phyloP scores from a whole-genome alignment of 192 early-diverging fungal species.

The Jimgerdemannia flammicorona region DNA sequence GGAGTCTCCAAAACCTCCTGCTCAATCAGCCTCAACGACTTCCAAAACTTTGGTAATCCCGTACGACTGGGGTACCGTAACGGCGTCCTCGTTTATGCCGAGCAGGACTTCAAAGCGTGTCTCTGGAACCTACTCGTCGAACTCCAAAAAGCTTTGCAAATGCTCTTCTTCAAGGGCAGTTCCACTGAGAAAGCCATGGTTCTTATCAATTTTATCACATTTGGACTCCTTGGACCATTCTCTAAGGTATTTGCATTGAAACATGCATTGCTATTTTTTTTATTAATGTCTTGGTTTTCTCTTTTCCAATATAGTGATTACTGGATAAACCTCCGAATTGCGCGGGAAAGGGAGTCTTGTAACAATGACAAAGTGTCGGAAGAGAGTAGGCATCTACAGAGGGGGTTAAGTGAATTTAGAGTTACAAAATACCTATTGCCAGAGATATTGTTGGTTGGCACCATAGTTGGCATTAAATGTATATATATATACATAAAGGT shows the following conservation, averaged over 20 bases:
- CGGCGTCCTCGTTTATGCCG: not conserved
- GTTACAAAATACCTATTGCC: too few species aligned
- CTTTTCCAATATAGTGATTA: not conserved
- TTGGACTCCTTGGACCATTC: not conserved
- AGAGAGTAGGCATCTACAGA: too few species aligned
- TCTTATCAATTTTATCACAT: not conserved
- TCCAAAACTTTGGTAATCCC: not conserved
- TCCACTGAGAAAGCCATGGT: not conserved
- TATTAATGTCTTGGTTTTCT: not conserved
- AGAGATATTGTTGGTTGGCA: too few species aligned
- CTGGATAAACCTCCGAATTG: not conserved
- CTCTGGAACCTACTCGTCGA: not conserved
- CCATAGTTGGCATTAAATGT: too few species aligned
- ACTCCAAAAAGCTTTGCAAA: not conserved
- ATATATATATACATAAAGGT: too few species aligned
- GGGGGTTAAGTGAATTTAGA: too few species aligned
- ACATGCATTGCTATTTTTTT: not conserved
- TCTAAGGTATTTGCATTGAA: not conserved
- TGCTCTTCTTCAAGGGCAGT: not conserved
- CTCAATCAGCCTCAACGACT: not conserved
- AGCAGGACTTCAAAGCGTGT: not conserved
- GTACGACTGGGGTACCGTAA: not conserved
- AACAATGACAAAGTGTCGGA: too few species aligned
- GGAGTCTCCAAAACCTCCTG: not conserved
- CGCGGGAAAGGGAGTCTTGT: too few species aligned